Evolutionary conservation across 108 stramenopile genomes (phyloP).

Genomic region (Pseudonitzschia delicatissima): DNA sequence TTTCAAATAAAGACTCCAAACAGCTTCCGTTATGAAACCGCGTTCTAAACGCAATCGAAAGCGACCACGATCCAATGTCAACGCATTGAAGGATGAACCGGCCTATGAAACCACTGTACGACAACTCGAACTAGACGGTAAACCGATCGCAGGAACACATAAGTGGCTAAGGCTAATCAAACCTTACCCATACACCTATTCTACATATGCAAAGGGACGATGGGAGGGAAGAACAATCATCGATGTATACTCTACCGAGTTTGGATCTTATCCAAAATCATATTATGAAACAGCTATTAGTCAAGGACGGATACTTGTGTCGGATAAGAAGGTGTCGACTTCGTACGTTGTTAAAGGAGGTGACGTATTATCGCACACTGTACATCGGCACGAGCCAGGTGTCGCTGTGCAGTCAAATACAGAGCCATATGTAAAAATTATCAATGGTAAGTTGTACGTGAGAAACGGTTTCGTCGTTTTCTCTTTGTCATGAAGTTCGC

Average conservation of each 20-base stretch:
- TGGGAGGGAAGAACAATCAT: slow-evolving; percentile 72
- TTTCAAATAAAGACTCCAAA: no score
- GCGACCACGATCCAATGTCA: slow-evolving; percentile 29
- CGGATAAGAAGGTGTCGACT: slow-evolving; percentile 47
- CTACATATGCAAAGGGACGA: slow-evolving; percentile 71
- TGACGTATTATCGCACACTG: slow-evolving; percentile 70
- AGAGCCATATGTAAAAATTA: slow-evolving; percentile 20
- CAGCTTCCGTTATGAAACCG: slow-evolving; percentile 50
- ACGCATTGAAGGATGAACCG: slow-evolving; percentile 20
- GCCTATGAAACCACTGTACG: slow-evolving; percentile 16
- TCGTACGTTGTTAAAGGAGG: slow-evolving; percentile 52
- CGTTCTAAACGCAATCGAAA: slow-evolving; percentile 52
- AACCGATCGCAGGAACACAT: slow-evolving; percentile 12
- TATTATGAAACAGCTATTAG: slow-evolving; percentile 74
- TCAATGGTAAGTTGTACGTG: background rate
- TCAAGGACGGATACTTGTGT: slow-evolving; percentile 73
- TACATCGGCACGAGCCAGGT: slow-evolving; percentile 89
- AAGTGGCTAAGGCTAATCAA: slow-evolving; percentile 38
- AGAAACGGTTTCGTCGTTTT: background rate
- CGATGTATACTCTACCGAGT: slow-evolving; percentile 71
- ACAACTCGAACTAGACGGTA: slow-evolving; percentile 21
- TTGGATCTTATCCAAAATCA: slow-evolving; percentile 68
- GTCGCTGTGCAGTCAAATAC: slow-evolving; percentile 38
- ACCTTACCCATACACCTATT: slow-evolving; percentile 79
- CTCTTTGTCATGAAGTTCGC: slow-evolving; percentile 9